phyloP scores from a whole-genome alignment of 2,329 filamentous ascomycete species.

The Trichoderma breve region DNA sequence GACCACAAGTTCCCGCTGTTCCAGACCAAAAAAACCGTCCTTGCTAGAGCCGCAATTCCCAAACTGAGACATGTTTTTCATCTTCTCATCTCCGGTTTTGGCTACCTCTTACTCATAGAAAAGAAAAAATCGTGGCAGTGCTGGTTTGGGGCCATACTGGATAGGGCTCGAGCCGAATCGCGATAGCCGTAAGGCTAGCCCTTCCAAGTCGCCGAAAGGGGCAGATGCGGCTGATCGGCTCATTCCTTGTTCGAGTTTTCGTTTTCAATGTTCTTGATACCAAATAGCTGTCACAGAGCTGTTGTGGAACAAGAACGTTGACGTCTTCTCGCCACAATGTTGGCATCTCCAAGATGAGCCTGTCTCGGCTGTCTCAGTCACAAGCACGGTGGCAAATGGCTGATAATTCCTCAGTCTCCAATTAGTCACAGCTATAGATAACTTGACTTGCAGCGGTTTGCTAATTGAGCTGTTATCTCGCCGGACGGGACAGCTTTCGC shows the following conservation, averaged over 20 bases:
- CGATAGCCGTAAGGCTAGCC: constrained; percentile 9
- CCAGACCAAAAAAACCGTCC: background rate
- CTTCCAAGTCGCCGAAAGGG: background rate
- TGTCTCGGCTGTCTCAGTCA: background rate
- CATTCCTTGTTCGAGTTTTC: background rate
- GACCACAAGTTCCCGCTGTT: background rate
- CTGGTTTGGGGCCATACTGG: constrained; percentile 1
- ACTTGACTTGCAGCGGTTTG: background rate
- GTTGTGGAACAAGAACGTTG: background rate
- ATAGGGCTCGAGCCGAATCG: constrained; percentile 8
- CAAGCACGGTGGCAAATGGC: background rate
- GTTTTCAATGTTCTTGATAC: background rate
- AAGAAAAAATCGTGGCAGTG: background rate
- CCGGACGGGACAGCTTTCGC: background rate
- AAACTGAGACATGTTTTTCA: background rate
- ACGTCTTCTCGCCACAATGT: background rate
- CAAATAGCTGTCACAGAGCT: background rate
- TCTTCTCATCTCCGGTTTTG: background rate
- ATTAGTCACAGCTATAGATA: background rate
- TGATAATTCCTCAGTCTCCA: background rate
- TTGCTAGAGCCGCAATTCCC: background rate
- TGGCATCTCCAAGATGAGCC: background rate
- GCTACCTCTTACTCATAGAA: background rate
- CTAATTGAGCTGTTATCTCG: background rate
- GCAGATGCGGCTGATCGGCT: constrained; percentile 1